Conservation (phyloP, 257 asterid genomes). For the Solanum pennellii region DNA sequence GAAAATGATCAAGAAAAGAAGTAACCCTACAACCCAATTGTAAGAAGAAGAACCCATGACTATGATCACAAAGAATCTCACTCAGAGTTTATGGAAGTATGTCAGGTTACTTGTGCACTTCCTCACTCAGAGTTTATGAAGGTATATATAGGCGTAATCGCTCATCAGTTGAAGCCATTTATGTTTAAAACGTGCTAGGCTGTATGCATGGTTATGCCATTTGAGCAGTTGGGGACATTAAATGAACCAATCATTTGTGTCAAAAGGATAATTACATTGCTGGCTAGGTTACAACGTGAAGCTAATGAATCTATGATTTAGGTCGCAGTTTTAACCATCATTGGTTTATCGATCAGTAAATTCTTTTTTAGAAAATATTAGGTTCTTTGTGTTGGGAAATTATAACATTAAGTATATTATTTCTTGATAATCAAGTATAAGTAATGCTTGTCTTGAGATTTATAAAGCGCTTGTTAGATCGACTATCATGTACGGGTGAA, state of each 20-base stretch:
- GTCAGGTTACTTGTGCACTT: background rate
- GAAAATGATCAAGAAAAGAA: constrained; percentile 13
- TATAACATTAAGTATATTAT: background rate
- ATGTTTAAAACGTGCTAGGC: background rate
- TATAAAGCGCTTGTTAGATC: background rate
- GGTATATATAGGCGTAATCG: constrained; percentile 1
- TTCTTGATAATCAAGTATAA: background rate
- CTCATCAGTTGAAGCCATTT: background rate
- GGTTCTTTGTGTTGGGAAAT: background rate
- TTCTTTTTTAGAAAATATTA: background rate
- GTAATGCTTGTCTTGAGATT: background rate
- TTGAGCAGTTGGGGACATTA: constrained; percentile 10
- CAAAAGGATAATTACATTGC: background rate
- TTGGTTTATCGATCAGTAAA: background rate
- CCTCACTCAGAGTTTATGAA: background rate
- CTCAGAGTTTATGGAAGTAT: background rate
- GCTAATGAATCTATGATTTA: background rate
- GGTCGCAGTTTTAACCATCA: no score
- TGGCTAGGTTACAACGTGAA: background rate
- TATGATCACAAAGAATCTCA: background rate
- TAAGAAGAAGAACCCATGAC: constrained; percentile 11
- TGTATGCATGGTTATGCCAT: constrained; percentile 3
- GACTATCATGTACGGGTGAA: background rate
- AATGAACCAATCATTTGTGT: background rate
- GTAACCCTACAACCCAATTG: background rate